Conservation (phyloP, 2,329 filamentous ascomycete species). For the Nemania sp. region DNA sequence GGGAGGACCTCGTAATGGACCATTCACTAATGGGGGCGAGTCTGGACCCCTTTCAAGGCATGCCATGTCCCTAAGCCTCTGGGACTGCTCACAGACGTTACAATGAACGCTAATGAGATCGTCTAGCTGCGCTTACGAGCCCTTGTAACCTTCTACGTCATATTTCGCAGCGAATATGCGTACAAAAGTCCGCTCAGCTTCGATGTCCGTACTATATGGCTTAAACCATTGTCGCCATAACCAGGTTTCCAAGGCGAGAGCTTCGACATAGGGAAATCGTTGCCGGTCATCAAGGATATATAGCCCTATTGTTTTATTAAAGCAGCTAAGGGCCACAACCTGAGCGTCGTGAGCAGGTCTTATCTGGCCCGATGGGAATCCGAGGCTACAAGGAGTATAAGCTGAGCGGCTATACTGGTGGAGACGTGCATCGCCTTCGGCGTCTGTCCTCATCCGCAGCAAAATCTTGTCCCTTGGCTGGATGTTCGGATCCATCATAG, state of each 20-base stretch:
- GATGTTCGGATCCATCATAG: slow-evolving; percentile 1
- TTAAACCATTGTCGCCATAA: slow-evolving; percentile 25
- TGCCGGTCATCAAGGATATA: slow-evolving; percentile 17
- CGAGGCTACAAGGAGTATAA: background rate
- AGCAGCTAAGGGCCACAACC: background rate
- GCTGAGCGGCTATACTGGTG: background rate
- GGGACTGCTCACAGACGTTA: slow-evolving; percentile 20
- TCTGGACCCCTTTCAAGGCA: slow-evolving; percentile 12
- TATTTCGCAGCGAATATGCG: slow-evolving; percentile 13
- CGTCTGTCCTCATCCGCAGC: slow-evolving; percentile 20
- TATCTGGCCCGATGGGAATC: slow-evolving; percentile 10
- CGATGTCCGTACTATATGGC: slow-evolving; percentile 14
- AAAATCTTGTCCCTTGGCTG: slow-evolving; percentile 18
- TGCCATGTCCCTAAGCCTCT: slow-evolving; percentile 20
- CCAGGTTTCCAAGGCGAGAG: slow-evolving; percentile 12
- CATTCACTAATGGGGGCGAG: slow-evolving; percentile 8
- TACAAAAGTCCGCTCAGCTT: slow-evolving; percentile 1
- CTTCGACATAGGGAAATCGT: background rate
- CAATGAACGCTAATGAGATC: slow-evolving; percentile 24
- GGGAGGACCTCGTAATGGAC: slow-evolving; percentile 16
- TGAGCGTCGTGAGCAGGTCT: background rate
- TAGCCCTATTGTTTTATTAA: slow-evolving; percentile 17
- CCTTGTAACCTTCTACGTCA: slow-evolving; percentile 4
- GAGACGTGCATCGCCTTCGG: background rate
- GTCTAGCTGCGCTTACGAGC: slow-evolving; percentile 9